Conservation (phyloP, 495 filamentous ascomycete species). For the Lindgomyces ingoldianus region DNA sequence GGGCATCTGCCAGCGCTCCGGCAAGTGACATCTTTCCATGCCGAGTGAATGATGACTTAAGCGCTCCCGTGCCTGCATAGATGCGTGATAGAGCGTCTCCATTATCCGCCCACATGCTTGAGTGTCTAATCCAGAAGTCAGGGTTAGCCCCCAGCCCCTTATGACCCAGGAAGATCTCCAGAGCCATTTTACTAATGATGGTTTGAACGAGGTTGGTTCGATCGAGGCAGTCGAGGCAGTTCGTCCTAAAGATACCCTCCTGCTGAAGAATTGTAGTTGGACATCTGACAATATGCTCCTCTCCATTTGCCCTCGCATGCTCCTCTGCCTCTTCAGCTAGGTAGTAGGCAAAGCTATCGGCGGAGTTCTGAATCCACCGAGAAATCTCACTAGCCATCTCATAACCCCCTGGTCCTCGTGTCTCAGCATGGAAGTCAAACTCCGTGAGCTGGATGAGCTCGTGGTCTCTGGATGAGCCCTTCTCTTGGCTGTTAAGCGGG, state of each 20-base stretch:
- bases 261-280: constrained; percentile 80
- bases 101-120: constrained; percentile 96
- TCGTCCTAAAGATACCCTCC: constrained; percentile 91
- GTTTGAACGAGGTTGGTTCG: constrained; percentile 96
- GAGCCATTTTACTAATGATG: constrained; percentile 86
- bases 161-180: constrained; percentile 75
- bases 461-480: constrained; percentile 52
- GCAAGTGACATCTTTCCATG: constrained; percentile 94
- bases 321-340: constrained; percentile 71
- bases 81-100: constrained; percentile 91
- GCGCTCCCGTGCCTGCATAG: constrained; percentile 92
- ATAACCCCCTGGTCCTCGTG: constrained; percentile 81
- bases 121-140: constrained; percentile 89
- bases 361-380: constrained; percentile 68
- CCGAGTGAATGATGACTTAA: constrained; percentile 95
- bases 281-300: constrained; percentile 47
- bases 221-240: constrained; percentile 94
- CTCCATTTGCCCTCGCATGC: constrained; percentile 34
- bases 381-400: constrained; percentile 81
- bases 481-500: constrained; percentile 58
- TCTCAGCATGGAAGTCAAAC: constrained; percentile 95
- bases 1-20: constrained; percentile 88
- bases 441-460: constrained; percentile 75
- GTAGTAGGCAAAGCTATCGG: constrained; percentile 87
- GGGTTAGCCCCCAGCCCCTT: constrained; percentile 63